These are phyloP conservation scores for Chlamydomonas schloesseri DNA, from an alignment of 139 green algal species.

Conservation along the genomic window DNA sequence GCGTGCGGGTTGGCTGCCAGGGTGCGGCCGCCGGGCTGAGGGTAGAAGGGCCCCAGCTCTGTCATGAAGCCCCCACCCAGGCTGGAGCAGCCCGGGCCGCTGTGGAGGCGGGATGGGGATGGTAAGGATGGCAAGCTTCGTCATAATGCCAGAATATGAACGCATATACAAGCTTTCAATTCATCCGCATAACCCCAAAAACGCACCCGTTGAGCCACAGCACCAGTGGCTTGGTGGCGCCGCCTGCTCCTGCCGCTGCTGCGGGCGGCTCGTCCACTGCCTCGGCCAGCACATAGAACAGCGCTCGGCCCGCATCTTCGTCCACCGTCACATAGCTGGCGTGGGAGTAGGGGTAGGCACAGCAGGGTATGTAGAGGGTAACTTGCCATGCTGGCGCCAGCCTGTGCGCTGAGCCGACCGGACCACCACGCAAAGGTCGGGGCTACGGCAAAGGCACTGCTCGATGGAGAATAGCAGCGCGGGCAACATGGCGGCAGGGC, in stretches of 20 bases:
- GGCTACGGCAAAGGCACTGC: too few species aligned
- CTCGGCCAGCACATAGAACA: slow-evolving; percentile 84
- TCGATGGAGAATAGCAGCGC: too few species aligned
- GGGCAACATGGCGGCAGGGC: too few species aligned
- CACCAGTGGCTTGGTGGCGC: slow-evolving; percentile 57
- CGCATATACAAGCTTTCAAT: too few species aligned
- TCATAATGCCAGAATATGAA: too few species aligned
- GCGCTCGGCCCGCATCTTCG: slow-evolving; percentile 67
- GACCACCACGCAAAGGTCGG: too few species aligned
- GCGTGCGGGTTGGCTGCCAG: slow-evolving; percentile 74
- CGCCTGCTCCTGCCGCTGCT: not conserved
- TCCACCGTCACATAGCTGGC: slow-evolving; percentile 87
- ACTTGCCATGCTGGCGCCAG: too few species aligned
- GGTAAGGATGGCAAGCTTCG: not conserved
- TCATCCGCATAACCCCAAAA: too few species aligned
- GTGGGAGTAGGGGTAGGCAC: not conserved
- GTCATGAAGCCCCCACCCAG: slow-evolving; percentile 87
- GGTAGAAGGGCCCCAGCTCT: slow-evolving; percentile 89
- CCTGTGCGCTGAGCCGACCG: too few species aligned
- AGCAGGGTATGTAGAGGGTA: too few species aligned
- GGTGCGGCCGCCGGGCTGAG: slow-evolving; percentile 46
- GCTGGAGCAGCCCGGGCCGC: slow-evolving; percentile 87
- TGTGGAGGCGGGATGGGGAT: slow-evolving; percentile 34
- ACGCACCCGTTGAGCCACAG: slow-evolving; percentile 87
- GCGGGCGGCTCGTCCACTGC: not conserved